Evolutionary conservation across 2,329 filamentous ascomycete species (phyloP).

Genomic region (Fusarium pseudocircinatum): DNA sequence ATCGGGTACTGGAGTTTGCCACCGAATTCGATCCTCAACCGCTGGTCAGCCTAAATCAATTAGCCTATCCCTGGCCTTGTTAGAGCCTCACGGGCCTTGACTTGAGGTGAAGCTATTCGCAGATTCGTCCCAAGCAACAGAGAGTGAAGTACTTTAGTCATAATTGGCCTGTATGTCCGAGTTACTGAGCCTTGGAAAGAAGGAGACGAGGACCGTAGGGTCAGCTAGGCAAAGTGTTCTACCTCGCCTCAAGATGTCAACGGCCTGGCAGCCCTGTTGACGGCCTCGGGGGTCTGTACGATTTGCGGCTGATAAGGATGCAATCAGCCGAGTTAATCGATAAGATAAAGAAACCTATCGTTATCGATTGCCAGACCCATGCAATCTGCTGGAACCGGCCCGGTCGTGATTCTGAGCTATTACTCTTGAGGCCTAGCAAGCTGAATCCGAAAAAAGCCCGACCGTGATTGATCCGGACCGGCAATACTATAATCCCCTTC

Average conservation of each 20-base stretch:
- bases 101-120: too few species aligned
- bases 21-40: too few species aligned
- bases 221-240: too few species aligned
- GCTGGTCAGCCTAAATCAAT: too few species aligned
- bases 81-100: too few species aligned
- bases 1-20: too few species aligned
- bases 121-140: too few species aligned
- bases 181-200: accelerated
- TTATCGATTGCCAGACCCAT: not conserved
- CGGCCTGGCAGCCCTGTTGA: not conserved
- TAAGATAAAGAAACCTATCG: accelerated
- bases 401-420: not conserved
- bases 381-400: not conserved
- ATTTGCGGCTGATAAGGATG: not conserved
- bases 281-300: not conserved
- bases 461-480: not conserved
- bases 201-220: too few species aligned
- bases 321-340: not conserved
- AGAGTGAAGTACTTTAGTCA: too few species aligned
- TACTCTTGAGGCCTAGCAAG: not conserved
- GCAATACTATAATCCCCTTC: not conserved
- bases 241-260: not conserved
- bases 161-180: too few species aligned
- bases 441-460: not conserved
- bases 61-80: too few species aligned